phyloP scores from a whole-genome alignment of 2,329 filamentous ascomycete species.

The Alternaria infectoria region DNA sequence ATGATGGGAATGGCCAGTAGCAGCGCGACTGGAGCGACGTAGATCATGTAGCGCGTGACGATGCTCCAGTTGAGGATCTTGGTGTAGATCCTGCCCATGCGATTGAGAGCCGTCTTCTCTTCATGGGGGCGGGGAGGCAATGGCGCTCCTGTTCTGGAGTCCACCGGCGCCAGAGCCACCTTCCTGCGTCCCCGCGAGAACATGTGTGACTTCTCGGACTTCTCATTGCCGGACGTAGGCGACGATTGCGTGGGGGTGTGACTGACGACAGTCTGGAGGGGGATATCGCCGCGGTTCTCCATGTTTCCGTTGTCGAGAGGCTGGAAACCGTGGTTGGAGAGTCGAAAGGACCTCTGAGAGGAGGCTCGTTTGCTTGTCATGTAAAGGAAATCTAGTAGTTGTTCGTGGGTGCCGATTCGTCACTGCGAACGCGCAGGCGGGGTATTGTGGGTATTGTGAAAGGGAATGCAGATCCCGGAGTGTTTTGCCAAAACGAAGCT shows the following conservation, averaged over 20 bases:
- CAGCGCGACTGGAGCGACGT: constrained; percentile 63
- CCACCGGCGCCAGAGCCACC: constrained; percentile 29
- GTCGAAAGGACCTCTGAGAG: constrained; percentile 43
- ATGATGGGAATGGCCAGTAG: constrained; percentile 69
- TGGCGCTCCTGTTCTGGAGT: constrained; percentile 40
- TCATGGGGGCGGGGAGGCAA: constrained; percentile 49
- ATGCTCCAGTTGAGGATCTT: constrained; percentile 68
- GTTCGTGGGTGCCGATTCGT: constrained; percentile 20
- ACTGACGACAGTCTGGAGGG: constrained; percentile 62
- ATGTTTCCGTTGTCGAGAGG: constrained; percentile 48
- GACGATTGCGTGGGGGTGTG: constrained; percentile 49
- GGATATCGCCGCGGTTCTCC: constrained; percentile 63
- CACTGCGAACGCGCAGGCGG: constrained; percentile 15
- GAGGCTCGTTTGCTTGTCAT: constrained; percentile 33
- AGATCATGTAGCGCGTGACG: constrained; percentile 68
- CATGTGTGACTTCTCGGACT: constrained; percentile 49
- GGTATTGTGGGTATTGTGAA: neutral
- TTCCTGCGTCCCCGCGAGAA: constrained; percentile 46
- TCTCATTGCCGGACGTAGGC: constrained; percentile 32
- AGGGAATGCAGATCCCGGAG: constrained; percentile 10
- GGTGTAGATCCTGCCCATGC: constrained; percentile 66
- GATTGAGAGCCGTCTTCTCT: constrained; percentile 61
- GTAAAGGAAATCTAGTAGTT: constrained; percentile 10
- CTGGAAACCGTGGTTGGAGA: constrained; percentile 46
- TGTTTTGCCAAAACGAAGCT: constrained; percentile 15